Conservation (phyloP, 306 rosid species). For the Ziziphus jujuba region DNA sequence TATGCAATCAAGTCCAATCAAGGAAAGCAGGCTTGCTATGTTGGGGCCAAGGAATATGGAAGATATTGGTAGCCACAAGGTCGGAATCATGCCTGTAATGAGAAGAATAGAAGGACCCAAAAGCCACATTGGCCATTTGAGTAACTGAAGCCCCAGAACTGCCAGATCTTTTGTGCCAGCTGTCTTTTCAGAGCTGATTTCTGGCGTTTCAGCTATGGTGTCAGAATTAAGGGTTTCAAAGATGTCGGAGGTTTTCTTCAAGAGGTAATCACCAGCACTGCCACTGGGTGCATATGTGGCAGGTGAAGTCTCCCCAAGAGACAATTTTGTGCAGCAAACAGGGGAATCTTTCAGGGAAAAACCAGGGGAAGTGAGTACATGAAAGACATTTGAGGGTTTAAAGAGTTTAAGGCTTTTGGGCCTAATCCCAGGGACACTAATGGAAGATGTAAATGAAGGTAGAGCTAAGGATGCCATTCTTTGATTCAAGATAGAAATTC, state of each 20-base stretch:
- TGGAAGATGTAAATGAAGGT: conserved; percentile 24
- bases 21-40: conserved; percentile 80
- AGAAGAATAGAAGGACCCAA: conserved; percentile 86
- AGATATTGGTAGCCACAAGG: conserved; percentile 86
- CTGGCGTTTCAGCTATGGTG: conserved; percentile 38
- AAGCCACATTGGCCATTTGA: conserved; percentile 93
- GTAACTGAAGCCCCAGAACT: conserved; percentile 48
- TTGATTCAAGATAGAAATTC: conserved; percentile 27
- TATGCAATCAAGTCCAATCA: conserved; percentile 88
- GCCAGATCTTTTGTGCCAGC: conserved; percentile 38
- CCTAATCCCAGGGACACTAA: conserved; percentile 22
- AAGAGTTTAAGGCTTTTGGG: conserved; percentile 33
- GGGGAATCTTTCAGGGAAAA: conserved; percentile 33
- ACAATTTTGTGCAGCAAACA: conserved; percentile 56
- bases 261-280: conserved; percentile 37
- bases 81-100: conserved; percentile 77
- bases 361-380: conserved; percentile 25
- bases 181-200: conserved; percentile 32
- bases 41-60: conserved; percentile 80
- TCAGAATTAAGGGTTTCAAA: conserved; percentile 57
- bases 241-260: conserved; percentile 48
- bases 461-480: conserved; percentile 52
- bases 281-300: conserved; percentile 49
- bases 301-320: conserved; percentile 73
- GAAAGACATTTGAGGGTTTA: conserved; percentile 39